Evolutionary conservation across 164 flowering plant genomes (phyloP).

Genomic region (Vitis rupestris): DNA sequence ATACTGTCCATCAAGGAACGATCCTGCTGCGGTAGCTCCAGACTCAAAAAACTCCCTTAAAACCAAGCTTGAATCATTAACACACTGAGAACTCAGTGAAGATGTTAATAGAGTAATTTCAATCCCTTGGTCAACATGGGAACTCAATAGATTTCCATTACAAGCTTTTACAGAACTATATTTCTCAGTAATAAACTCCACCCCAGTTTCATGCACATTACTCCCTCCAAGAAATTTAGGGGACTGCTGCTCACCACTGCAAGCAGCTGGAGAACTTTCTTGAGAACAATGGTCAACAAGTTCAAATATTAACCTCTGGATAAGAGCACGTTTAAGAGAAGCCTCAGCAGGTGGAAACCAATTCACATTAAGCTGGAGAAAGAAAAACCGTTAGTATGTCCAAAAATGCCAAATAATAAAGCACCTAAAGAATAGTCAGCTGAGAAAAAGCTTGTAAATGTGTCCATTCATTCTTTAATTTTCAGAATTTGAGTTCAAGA

Average conservation of each 20-base stretch:
- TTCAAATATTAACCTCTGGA: constrained; percentile 60
- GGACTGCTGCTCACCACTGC: constrained; percentile 26
- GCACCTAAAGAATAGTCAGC: neutral
- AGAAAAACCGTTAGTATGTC: neutral
- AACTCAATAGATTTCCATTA: constrained; percentile 26
- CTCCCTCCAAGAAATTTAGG: constrained; percentile 20
- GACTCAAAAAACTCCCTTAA: constrained; percentile 50
- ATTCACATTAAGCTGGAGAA: constrained; percentile 59
- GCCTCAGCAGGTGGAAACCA: constrained; percentile 92
- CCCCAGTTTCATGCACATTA: constrained; percentile 28
- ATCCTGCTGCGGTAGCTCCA: constrained; percentile 32
- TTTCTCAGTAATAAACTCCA: constrained; percentile 35
- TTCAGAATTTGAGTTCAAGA: too few species aligned
- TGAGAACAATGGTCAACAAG: constrained; percentile 38
- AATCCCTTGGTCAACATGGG: constrained; percentile 37
- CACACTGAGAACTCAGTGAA: constrained; percentile 28
- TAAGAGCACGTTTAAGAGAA: constrained; percentile 69
- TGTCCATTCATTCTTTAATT: too few species aligned
- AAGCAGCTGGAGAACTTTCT: constrained; percentile 28
- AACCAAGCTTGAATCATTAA: constrained; percentile 42
- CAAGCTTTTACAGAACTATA: constrained; percentile 18
- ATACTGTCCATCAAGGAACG: constrained; percentile 35
- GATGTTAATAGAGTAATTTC: constrained; percentile 46
- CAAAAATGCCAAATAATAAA: neutral
- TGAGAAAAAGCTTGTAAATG: too few species aligned